Percentiles rank a stretch among this genome's conserved stretches.
Evolutionary conservation across 192 early-diverging fungal genomes (phyloP).

Genomic region (Dissophora globulifera): DNA sequence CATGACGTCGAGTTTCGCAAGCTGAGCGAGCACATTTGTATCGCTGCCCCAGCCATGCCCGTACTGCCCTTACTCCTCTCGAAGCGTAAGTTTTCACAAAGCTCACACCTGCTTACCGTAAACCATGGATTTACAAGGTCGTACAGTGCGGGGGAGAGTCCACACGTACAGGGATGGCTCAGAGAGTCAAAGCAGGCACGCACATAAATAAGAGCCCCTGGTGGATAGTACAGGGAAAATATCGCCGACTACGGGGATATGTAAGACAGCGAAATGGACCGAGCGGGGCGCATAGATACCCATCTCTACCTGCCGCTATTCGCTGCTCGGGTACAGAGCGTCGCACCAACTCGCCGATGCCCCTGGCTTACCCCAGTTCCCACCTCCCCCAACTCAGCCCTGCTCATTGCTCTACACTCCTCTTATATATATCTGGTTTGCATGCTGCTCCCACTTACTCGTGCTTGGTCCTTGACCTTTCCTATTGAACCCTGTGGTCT

Average conservation of each 20-base stretch:
- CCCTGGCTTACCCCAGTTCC: neutral
- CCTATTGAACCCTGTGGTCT: too few species aligned
- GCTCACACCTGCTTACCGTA: neutral
- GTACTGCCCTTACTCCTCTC: slow-evolving; percentile 17
- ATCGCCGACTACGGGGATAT: neutral
- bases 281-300: neutral
- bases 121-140: neutral
- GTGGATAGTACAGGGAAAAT: neutral
- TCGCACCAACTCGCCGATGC: neutral
- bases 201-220: too few species aligned
- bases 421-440: too few species aligned
- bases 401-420: too few species aligned
- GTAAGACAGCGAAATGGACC: neutral
- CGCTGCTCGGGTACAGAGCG: neutral
- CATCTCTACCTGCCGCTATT: neutral
- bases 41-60: slow-evolving; percentile 59
- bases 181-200: too few species aligned
- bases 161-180: too few species aligned
- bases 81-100: slow-evolving; percentile 25
- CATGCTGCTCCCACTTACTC: too few species aligned
- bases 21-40: slow-evolving; percentile 62
- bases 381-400: too few species aligned
- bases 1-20: slow-evolving; percentile 61
- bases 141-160: too few species aligned
- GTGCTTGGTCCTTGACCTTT: too few species aligned